Evolutionary conservation across 805 yeast species (phyloP).

Genomic region (Cyberlindnera euphorbiae): DNA sequence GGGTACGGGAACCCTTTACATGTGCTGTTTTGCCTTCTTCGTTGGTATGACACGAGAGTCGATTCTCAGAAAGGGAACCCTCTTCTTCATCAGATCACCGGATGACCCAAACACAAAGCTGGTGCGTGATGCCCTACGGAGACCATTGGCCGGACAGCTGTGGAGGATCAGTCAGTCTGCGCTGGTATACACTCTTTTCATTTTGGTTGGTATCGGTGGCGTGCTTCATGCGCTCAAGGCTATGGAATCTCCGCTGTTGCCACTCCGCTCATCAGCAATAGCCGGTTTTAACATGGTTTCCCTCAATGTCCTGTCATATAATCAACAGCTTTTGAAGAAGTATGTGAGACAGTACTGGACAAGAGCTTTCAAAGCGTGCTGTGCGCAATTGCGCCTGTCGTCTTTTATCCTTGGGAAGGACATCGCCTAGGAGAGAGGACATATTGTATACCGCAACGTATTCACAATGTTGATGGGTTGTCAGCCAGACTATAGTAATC

Average conservation of each 20-base stretch:
- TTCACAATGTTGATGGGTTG: constrained; percentile 37
- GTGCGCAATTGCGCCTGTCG: constrained; percentile 61
- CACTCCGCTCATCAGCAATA: constrained; percentile 8
- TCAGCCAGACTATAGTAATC: constrained; percentile 53
- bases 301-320: neutral
- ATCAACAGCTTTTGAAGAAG: constrained; percentile 23
- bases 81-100: constrained; percentile 88
- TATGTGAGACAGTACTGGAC: constrained; percentile 57
- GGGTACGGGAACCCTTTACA: constrained; percentile 76
- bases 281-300: neutral
- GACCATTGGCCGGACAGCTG: constrained; percentile 68
- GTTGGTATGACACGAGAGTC: constrained; percentile 75
- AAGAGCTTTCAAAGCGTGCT: constrained; percentile 47
- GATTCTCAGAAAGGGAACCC: constrained; percentile 81
- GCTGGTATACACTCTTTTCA: constrained; percentile 67
- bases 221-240: constrained; percentile 17
- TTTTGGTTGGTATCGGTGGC: constrained; percentile 68
- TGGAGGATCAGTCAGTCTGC: constrained; percentile 71
- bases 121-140: constrained; percentile 79
- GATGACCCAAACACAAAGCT: constrained; percentile 89
- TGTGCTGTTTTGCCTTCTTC: constrained; percentile 82
- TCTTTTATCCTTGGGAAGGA: constrained; percentile 73
- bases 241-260: constrained; percentile 18
- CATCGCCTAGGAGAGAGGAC: constrained; percentile 65
- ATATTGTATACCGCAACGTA: constrained; percentile 48